A percentile compares a stretch with the other conserved stretches of the same genome.
phyloP scores from a whole-genome alignment of 2,329 filamentous ascomycete genomes.

The Apiospora kogelbergensis region DNA sequence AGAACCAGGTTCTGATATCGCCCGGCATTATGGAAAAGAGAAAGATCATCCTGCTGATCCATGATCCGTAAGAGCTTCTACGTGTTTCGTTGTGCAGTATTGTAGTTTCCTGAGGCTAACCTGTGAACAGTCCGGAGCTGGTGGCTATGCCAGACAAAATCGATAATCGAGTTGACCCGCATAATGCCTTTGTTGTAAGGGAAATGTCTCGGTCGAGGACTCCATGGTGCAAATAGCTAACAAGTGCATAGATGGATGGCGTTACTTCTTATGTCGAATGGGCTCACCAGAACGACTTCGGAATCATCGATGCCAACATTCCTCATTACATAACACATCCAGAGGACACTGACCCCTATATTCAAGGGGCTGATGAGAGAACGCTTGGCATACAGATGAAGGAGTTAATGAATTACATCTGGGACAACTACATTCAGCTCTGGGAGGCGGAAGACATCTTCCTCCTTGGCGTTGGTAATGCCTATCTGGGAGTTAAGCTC shows the following conservation, averaged over 20 bases:
- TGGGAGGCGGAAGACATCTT: conserved; percentile 74
- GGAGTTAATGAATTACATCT: conserved; percentile 81
- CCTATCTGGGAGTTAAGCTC: conserved; percentile 80
- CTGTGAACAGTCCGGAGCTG: conserved; percentile 60
- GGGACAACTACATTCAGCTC: conserved; percentile 94
- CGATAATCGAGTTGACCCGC: conserved; percentile 74
- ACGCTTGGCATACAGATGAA: conserved; percentile 60
- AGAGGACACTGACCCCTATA: conserved; percentile 53
- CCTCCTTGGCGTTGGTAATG: conserved; percentile 85
- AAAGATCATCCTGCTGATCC: conserved; percentile 80
- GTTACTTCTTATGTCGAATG: conserved; percentile 81
- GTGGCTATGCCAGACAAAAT: conserved; percentile 65
- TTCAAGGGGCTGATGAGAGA: conserved; percentile 44
- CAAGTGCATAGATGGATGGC: conserved; percentile 67
- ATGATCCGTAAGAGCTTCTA: conserved; percentile 70
- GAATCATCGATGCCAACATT: conserved; percentile 88
- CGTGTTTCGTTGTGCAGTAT: neutral
- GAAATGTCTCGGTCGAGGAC: neutral
- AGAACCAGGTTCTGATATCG: conserved; percentile 84
- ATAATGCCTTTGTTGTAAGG: conserved; percentile 89
- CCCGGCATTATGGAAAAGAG: conserved; percentile 64
- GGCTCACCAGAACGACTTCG: conserved; percentile 75
- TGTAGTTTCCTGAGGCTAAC: neutral
- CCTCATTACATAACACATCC: conserved; percentile 72
- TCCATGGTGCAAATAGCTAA: conserved; percentile 22